Base-by-base conservation (phyloP, 768 basidiomycete genomes). In the Boletus reticulatus region DNA sequence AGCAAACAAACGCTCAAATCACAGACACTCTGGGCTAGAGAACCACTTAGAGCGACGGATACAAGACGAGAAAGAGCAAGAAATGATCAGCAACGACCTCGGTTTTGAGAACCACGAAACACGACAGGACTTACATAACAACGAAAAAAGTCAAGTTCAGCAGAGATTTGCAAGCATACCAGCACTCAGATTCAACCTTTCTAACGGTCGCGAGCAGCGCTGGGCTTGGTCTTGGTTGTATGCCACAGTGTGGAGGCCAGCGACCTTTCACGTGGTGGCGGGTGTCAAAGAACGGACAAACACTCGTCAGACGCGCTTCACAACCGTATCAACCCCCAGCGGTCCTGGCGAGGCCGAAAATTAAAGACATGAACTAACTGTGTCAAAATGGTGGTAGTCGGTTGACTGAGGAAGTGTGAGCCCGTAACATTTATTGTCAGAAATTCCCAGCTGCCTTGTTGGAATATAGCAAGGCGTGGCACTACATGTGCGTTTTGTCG, bases 111-210 rank as follows among this genome's bases (percentile, higher is more conserved):
- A 64, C 56, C 58, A 65, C 56, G 38, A 67, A 61, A 65, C 60
- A 59, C 58, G 37, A 58, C 64, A n/a, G 57, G 58, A 71, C 71
- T 71, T 72, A 72, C 70, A 73, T 73, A 73, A 73, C 68, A 36
- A 62, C 46, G 36, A 43, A 70, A 42, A 42, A 52, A 60, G 61
- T 47, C 19, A 52, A 52, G 59, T 65, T 68, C 54, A 73, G 61
- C 50, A 62, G 52, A 52, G 61, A 52, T 53, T 61, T 56, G 58
- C 63, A 56, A 68, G 61, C 71, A 67, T 72, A 72, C 59, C 66
- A 67, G 66, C 32, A 68, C 68, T 66, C 54, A 64, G 64, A 62
- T 50, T 63, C 55, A 69, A 50, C 61, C 58, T 63, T 67, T 69
- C 50, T 53, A 49, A 50, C 42, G 49, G 57, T 62, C 55, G 48